Percentiles rank a stretch among this genome's conserved stretches.
These are phyloP conservation scores for Ophiostoma sp. DNA, from an alignment of 2,329 filamentous ascomycete species.

Conservation along the genomic window DNA sequence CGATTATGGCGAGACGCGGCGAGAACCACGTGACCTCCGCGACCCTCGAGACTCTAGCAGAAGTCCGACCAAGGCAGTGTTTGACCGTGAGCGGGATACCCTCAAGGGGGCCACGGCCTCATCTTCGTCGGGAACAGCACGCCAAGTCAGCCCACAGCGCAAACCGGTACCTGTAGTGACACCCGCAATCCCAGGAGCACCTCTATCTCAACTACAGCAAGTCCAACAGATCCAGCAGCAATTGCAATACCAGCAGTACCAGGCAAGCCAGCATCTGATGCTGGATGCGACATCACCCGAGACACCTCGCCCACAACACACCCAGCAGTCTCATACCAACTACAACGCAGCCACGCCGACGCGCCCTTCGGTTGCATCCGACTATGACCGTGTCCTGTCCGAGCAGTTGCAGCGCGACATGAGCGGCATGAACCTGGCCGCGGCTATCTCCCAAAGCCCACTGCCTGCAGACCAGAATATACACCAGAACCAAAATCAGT, in stretches of 20 bases:
- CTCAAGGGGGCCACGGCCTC: slow-evolving; percentile 45
- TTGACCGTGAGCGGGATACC: slow-evolving; percentile 46
- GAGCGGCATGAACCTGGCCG: slow-evolving; percentile 49
- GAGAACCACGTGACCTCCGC: slow-evolving; percentile 31
- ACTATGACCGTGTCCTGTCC: slow-evolving; percentile 57
- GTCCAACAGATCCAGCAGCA: slow-evolving; percentile 24
- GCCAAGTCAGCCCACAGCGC: slow-evolving; percentile 57
- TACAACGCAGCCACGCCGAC: slow-evolving; percentile 31
- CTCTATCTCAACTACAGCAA: slow-evolving; percentile 32
- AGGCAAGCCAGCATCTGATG: slow-evolving; percentile 28
- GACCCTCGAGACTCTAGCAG: slow-evolving; percentile 41
- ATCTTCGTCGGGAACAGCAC: slow-evolving; percentile 37
- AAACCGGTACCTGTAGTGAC: slow-evolving; percentile 43
- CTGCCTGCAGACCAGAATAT: slow-evolving; percentile 11
- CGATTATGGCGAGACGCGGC: slow-evolving; percentile 49
- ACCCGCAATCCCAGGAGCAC: slow-evolving; percentile 11
- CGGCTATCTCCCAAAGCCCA: slow-evolving; percentile 31
- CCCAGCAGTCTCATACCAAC: slow-evolving; percentile 38
- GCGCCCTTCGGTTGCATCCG: slow-evolving; percentile 44
- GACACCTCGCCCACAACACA: slow-evolving; percentile 27
- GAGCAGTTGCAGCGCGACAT: slow-evolving; percentile 61
- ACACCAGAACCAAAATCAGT: slow-evolving; percentile 19
- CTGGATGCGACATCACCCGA: slow-evolving; percentile 36
- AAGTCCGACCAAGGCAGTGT: slow-evolving; percentile 47
- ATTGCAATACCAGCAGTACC: slow-evolving; percentile 20